These are phyloP conservation scores for Solioccasus polychromus DNA, from an alignment of 768 basidiomycete genomes.

Conservation along the genomic window DNA sequence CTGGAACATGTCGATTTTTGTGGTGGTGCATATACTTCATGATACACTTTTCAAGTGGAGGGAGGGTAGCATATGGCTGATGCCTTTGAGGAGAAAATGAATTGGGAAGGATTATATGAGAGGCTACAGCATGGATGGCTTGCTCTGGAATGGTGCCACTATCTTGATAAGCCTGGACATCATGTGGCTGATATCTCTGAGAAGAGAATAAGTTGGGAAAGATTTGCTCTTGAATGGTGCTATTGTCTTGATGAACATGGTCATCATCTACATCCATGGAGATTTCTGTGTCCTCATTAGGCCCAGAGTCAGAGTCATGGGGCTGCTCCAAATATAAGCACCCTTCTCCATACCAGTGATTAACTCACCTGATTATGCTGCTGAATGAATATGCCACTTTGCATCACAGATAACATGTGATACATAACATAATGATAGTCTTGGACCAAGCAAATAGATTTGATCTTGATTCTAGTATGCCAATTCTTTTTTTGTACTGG, in stretches of 20 bases:
- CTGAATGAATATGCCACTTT: constrained; percentile 6
- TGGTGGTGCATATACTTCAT: constrained; percentile 18
- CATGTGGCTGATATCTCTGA: too few species aligned
- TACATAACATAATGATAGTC: constrained; percentile 27
- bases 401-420: constrained; percentile 25
- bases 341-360: background rate
- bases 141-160: too few species aligned
- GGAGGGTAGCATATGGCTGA: constrained; percentile 16
- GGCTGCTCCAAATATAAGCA: constrained; percentile 5
- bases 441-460: constrained; percentile 10
- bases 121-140: too few species aligned
- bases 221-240: background rate
- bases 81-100: constrained; percentile 22
- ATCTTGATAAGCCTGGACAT: too few species aligned
- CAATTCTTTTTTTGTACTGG: background rate
- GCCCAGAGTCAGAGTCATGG: background rate
- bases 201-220: too few species aligned
- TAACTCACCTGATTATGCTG: constrained; percentile 9
- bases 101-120: too few species aligned
- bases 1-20: constrained; percentile 1
- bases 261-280: background rate
- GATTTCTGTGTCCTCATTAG: background rate
- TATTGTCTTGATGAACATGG: background rate
- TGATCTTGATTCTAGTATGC: constrained; percentile 9
- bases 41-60: constrained; percentile 14